Percentiles rank a stretch among this genome's conserved stretches.
These are phyloP conservation scores for Trichoderma sp. DNA, from an alignment of 2,329 filamentous ascomycete species.

Conservation along the genomic window DNA sequence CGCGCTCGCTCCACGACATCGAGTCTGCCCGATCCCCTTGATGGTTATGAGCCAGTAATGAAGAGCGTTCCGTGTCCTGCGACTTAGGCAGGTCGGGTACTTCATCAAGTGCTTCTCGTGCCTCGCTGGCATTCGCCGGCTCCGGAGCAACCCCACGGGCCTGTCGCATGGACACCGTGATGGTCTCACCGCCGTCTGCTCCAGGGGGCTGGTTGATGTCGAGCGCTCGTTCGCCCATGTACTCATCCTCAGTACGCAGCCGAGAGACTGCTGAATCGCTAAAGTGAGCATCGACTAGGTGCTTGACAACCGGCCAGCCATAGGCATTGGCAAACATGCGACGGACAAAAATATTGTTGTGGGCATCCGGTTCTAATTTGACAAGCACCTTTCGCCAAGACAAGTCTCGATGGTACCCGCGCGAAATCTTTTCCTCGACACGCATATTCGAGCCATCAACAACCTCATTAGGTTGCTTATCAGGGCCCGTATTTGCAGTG, in stretches of 20 bases:
- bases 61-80: constrained; percentile 34
- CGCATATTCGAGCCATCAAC: constrained; percentile 73
- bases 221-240: constrained; percentile 70
- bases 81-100: constrained; percentile 48
- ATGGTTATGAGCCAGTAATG: constrained; percentile 28
- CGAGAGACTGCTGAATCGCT: constrained; percentile 67
- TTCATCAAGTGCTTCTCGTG: constrained; percentile 47
- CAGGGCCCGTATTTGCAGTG: constrained; percentile 50
- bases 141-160: constrained; percentile 13
- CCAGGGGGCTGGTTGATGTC: constrained; percentile 59
- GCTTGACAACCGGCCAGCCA: constrained; percentile 95
- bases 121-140: constrained; percentile 38
- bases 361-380: constrained; percentile 91
- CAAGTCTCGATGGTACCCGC: constrained; percentile 88
- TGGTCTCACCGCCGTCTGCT: constrained; percentile 68
- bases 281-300: constrained; percentile 94
- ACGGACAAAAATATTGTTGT: constrained; percentile 97
- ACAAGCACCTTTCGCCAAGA: constrained; percentile 98
- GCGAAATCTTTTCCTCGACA: constrained; percentile 96
- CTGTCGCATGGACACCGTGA: constrained; percentile 35
- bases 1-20: constrained; percentile 67
- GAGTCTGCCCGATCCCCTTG: constrained; percentile 49
- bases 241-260: constrained; percentile 69
- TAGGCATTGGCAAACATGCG: constrained; percentile 97
- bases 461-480: constrained; percentile 44